phyloP scores from a whole-genome alignment of 805 yeast genomes.

The Zygosaccharomyces kombuchaensis region DNA sequence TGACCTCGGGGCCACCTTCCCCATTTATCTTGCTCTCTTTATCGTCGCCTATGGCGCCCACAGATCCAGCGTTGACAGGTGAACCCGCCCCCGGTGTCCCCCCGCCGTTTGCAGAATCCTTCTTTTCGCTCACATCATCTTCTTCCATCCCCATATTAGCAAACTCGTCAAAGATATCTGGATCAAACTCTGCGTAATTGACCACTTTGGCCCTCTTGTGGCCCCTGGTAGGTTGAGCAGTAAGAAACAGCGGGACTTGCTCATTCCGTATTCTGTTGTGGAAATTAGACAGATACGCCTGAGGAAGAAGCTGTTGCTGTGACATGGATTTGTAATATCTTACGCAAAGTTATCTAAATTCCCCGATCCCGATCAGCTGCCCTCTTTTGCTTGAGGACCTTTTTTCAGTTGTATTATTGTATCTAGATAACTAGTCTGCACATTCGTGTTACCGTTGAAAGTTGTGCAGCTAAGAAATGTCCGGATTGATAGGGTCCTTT shows the following conservation, averaged over 20 bases:
- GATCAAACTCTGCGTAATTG: conserved; percentile 81
- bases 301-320: conserved; percentile 46
- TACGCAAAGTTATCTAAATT: background rate
- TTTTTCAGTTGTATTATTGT: too few species aligned
- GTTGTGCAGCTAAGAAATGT: too few species aligned
- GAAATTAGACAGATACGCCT: conserved; percentile 75
- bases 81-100: conserved; percentile 5
- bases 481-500: too few species aligned
- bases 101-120: conserved; percentile 9
- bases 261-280: conserved; percentile 68
- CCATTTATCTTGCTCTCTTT: conserved; percentile 9
- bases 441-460: too few species aligned
- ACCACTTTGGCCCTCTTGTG: conserved; percentile 72
- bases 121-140: conserved; percentile 9
- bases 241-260: conserved; percentile 65
- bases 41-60: conserved; percentile 8
- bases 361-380: background rate
- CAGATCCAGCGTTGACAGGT: conserved; percentile 7
- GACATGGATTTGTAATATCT: conserved; percentile 11
- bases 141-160: conserved; percentile 22
- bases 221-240: conserved; percentile 71
- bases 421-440: too few species aligned
- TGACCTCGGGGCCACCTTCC: conserved; percentile 7
- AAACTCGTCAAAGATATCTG: conserved; percentile 50
- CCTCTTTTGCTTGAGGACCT: background rate